These are phyloP conservation scores for Fusarium redolens DNA, from an alignment of 2,329 filamentous ascomycete species.

Conservation along the genomic window DNA sequence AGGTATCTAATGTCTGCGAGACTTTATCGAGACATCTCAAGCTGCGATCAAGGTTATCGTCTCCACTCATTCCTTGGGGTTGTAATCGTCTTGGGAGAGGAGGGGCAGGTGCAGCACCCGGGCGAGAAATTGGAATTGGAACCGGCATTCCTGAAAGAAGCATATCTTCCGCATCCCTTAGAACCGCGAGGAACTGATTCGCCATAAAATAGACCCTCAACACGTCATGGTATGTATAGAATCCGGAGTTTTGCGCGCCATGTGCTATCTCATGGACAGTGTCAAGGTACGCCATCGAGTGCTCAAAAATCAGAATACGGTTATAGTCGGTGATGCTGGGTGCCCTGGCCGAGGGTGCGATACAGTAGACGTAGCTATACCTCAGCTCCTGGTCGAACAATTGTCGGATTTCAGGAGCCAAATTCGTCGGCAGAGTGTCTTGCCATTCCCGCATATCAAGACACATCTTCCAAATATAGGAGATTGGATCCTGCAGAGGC, in stretches of 20 bases:
- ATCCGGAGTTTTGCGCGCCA: slow-evolving; percentile 68
- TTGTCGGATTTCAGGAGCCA: slow-evolving; percentile 73
- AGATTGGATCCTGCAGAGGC: slow-evolving; percentile 74
- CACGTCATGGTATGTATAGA: slow-evolving; percentile 89
- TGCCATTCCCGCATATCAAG: slow-evolving; percentile 84
- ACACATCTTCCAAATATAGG: slow-evolving; percentile 81
- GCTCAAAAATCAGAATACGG: slow-evolving; percentile 85
- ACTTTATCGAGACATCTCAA: slow-evolving; percentile 66
- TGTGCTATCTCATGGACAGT: slow-evolving; percentile 76
- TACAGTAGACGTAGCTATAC: slow-evolving; percentile 91
- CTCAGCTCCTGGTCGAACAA: slow-evolving; percentile 89
- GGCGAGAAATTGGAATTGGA: slow-evolving; percentile 57
- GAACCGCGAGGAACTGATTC: slow-evolving; percentile 70
- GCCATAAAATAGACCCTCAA: slow-evolving; percentile 83
- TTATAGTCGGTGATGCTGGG: slow-evolving; percentile 80
- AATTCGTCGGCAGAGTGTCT: slow-evolving; percentile 74
- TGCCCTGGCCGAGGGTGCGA: slow-evolving; percentile 81
- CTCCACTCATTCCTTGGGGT: slow-evolving; percentile 49
- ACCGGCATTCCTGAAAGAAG: slow-evolving; percentile 63
- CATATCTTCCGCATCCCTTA: slow-evolving; percentile 68
- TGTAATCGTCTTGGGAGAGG: slow-evolving; percentile 62
- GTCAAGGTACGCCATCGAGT: slow-evolving; percentile 83
- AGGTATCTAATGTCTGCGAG: slow-evolving; percentile 64
- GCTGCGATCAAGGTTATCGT: slow-evolving; percentile 67
- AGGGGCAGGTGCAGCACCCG: slow-evolving; percentile 62